phyloP scores from a whole-genome alignment of 352 stramenopile genomes.

The Phytophthora sp. region DNA sequence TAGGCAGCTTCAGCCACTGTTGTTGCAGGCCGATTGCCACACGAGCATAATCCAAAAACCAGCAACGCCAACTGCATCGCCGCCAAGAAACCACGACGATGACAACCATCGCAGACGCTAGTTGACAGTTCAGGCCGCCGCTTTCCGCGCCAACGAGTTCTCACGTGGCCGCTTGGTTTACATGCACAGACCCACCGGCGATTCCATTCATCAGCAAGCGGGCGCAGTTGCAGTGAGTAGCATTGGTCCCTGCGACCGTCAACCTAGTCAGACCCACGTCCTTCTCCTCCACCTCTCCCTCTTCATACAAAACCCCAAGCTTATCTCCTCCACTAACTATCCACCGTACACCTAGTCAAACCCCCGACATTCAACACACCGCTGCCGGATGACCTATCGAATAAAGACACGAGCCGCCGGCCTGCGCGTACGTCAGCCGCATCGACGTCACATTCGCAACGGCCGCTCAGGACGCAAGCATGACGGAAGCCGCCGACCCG shows the following conservation, averaged over 20 bases:
- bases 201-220: conserved; percentile 3
- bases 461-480: neutral
- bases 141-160: too few species aligned
- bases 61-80: neutral
- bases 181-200: too few species aligned
- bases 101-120: neutral
- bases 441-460: neutral
- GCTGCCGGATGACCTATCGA: conserved; percentile 8
- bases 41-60: neutral
- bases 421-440: neutral
- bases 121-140: too few species aligned
- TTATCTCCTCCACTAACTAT: too few species aligned
- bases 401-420: neutral
- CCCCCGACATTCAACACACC: conserved; percentile 22
- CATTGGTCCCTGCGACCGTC: neutral
- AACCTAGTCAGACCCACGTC: neutral
- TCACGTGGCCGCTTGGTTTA: conserved; percentile 4
- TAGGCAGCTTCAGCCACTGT: neutral
- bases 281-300: neutral
- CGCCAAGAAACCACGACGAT: neutral
- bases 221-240: neutral
- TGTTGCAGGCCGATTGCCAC: neutral
- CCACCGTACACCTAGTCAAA: conserved; percentile 9
- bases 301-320: neutral
- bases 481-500: neutral